phyloP scores from a whole-genome alignment of 192 early-diverging fungal species.

The Coemansia sp. region DNA sequence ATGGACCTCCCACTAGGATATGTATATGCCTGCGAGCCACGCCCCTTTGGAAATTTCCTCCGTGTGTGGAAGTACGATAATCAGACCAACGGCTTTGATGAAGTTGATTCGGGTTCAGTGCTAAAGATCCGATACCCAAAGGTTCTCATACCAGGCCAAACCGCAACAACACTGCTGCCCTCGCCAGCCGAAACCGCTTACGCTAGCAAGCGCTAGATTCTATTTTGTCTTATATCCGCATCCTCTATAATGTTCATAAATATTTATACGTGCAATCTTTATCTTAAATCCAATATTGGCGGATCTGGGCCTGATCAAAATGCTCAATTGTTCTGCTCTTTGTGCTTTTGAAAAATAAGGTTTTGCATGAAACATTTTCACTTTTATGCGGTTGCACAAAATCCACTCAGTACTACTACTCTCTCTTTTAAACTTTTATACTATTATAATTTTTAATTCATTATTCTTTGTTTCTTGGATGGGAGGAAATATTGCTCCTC shows the following conservation, averaged over 20 bases:
- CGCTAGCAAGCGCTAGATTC: conserved; percentile 10
- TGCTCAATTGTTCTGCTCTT: neutral
- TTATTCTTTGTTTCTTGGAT: no score
- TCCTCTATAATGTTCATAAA: neutral
- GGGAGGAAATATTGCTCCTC: neutral
- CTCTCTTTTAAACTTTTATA: no score
- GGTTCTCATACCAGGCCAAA: conserved; percentile 13
- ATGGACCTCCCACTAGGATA: conserved; percentile 81
- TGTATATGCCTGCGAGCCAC: conserved; percentile 79
- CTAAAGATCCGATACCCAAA: conserved; percentile 46
- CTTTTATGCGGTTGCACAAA: no score
- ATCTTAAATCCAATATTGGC: neutral
- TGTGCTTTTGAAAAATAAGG: no score
- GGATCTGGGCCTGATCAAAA: neutral
- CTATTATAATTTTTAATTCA: no score
- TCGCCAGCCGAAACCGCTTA: conserved; percentile 50
- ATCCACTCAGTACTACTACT: no score
- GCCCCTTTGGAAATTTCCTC: conserved; percentile 75
- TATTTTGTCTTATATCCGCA: neutral
- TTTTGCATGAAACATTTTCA: no score
- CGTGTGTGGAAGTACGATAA: conserved; percentile 42
- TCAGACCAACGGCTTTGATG: conserved; percentile 38
- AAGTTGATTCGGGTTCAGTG: conserved; percentile 38
- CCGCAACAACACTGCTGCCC: conserved; percentile 29
- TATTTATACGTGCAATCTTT: neutral